Evolutionary conservation across 2,329 filamentous ascomycete genomes (phyloP).

Genomic region (Boeremia lycopersici): DNA sequence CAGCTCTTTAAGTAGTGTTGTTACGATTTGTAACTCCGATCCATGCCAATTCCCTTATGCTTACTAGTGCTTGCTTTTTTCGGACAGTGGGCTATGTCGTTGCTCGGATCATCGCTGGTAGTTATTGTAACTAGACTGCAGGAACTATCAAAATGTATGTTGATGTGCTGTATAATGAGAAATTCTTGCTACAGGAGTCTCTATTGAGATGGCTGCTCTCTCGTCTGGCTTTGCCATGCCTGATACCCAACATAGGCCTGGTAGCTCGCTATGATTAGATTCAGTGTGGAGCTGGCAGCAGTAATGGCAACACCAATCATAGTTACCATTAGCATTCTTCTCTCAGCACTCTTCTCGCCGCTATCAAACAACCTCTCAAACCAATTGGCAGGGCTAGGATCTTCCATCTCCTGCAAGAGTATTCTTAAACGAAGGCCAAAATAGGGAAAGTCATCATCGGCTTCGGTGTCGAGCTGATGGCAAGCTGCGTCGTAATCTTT

Average conservation of each 20-base stretch:
- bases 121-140: too few species aligned
- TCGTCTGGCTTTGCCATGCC: background rate
- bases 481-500: background rate
- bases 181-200: too few species aligned
- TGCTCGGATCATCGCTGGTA: too few species aligned
- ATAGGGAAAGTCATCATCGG: background rate
- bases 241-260: background rate
- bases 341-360: background rate
- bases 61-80: too few species aligned
- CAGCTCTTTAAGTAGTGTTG: too few species aligned
- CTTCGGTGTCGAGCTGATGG: background rate
- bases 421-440: background rate
- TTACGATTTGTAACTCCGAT: too few species aligned
- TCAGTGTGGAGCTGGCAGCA: background rate
- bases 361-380: background rate
- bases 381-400: background rate
- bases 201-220: too few species aligned
- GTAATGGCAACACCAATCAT: background rate
- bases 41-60: too few species aligned
- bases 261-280: background rate
- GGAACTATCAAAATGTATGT: too few species aligned
- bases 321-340: background rate
- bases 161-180: too few species aligned
- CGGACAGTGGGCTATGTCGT: too few species aligned
- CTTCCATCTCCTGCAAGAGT: background rate